Percentiles rank a stretch among this genome's conserved stretches.
Evolutionary conservation across 257 asterid genomes (phyloP).

Genomic region (Solanum verrucosum): DNA sequence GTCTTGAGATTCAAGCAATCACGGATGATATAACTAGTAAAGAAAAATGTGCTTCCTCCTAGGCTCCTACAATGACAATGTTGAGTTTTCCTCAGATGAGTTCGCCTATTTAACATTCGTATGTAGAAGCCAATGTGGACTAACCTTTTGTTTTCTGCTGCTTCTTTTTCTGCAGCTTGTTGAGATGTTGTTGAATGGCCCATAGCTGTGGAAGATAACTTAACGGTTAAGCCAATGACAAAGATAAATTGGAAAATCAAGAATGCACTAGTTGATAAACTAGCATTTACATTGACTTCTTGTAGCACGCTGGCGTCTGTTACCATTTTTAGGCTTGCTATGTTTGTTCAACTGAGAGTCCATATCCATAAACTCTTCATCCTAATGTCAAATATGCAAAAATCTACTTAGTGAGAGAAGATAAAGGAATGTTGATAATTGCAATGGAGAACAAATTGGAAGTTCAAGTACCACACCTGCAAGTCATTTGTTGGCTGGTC

Average conservation of each 20-base stretch:
- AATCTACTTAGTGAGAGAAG: not conserved
- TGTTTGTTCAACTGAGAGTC: slow-evolving; percentile 25
- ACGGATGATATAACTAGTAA: not conserved
- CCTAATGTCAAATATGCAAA: not conserved
- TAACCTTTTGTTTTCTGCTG: slow-evolving; percentile 62
- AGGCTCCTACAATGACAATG: not conserved
- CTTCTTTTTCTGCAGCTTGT: slow-evolving; percentile 34
- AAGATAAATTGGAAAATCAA: not conserved
- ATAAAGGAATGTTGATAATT: not conserved
- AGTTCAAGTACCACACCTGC: slow-evolving; percentile 8
- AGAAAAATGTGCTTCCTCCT: not conserved
- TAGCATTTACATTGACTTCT: slow-evolving; percentile 60
- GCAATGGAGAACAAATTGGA: not conserved
- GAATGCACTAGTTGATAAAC: not conserved
- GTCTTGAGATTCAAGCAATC: not conserved
- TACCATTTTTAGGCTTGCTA: slow-evolving; percentile 16
- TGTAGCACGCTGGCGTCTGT: slow-evolving; percentile 31
- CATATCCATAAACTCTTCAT: slow-evolving; percentile 7
- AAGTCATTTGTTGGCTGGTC: slow-evolving; percentile 1
- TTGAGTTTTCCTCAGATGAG: not conserved
- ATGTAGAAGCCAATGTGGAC: not conserved
- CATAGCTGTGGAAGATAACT: slow-evolving; percentile 48
- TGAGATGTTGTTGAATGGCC: slow-evolving; percentile 40
- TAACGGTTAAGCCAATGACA: not conserved
- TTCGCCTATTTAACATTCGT: not conserved